Percentiles rank a stretch among this genome's conserved stretches.
Evolutionary conservation across 371 early-diverging fungal genomes (phyloP).

Genomic region (Synchytrium microbalum): DNA sequence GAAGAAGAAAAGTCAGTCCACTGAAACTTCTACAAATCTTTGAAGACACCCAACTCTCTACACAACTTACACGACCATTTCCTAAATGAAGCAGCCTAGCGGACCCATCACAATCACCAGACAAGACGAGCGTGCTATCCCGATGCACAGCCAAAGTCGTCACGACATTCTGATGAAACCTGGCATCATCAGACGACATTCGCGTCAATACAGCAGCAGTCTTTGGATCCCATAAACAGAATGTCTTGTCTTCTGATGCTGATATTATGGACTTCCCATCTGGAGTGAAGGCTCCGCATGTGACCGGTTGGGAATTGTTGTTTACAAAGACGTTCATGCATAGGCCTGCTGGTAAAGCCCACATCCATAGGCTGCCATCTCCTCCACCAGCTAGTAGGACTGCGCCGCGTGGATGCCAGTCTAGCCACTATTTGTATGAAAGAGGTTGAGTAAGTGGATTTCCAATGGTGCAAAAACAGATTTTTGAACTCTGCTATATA

Average conservation of each 20-base stretch:
- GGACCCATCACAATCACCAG: conserved; percentile 73
- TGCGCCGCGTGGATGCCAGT: conserved; percentile 94
- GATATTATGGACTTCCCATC: conserved; percentile 83
- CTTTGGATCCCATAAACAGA: conserved; percentile 92
- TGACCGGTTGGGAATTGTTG: conserved; percentile 77
- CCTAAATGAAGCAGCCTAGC: conserved; percentile 66
- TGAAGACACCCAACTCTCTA: neutral
- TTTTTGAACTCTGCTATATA: conserved; percentile 17
- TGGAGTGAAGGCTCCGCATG: conserved; percentile 81
- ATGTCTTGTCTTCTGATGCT: conserved; percentile 73
- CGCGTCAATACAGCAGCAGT: conserved; percentile 54
- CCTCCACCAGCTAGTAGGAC: conserved; percentile 78
- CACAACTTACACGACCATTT: conserved; percentile 47
- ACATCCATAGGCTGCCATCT: conserved; percentile 94
- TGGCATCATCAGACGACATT: conserved; percentile 63
- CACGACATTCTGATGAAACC: conserved; percentile 79
- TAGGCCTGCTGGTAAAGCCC: conserved; percentile 78
- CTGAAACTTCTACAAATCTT: neutral
- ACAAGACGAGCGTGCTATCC: conserved; percentile 68
- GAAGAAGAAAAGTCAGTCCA: neutral
- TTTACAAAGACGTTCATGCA: conserved; percentile 85
- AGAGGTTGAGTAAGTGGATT: conserved; percentile 7
- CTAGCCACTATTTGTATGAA: conserved; percentile 58
- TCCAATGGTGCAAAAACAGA: too few relatives aligned
- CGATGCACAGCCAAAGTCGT: conserved; percentile 64